These are phyloP conservation scores for Fraxinus sp. DNA, from an alignment of 305 asterid species.

Conservation along the genomic window DNA sequence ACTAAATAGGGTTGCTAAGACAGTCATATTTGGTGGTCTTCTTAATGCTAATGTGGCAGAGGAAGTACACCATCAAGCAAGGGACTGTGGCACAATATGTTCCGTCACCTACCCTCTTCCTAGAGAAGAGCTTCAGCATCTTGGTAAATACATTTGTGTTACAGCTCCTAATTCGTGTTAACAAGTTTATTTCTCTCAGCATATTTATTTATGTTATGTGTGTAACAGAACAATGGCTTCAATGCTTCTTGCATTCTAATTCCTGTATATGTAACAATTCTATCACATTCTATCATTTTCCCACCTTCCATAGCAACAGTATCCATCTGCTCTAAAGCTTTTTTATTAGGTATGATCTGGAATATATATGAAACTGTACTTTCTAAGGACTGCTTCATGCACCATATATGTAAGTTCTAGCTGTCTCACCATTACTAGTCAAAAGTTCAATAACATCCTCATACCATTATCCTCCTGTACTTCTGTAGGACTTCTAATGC, in stretches of 20 bases:
- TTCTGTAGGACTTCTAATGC: neutral
- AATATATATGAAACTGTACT: neutral
- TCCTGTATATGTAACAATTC: conserved; percentile 12
- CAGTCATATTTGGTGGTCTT: conserved; percentile 83
- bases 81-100: conserved; percentile 60
- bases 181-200: neutral
- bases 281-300: neutral
- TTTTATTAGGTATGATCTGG: neutral
- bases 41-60: conserved; percentile 64
- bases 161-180: conserved; percentile 9
- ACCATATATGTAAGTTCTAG: neutral
- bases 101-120: conserved; percentile 83
- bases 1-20: conserved; percentile 79
- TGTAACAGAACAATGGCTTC: neutral
- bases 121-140: conserved; percentile 57
- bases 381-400: neutral
- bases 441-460: neutral
- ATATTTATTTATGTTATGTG: neutral
- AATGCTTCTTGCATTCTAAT: neutral
- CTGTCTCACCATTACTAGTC: neutral
- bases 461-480: neutral
- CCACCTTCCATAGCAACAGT: neutral
- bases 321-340: neutral
- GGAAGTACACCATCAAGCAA: conserved; percentile 69
- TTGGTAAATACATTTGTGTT: conserved; percentile 49